Base-by-base conservation (phyloP, 129 eudicot genomes). In the Heracleum sosnowskyi region DNA sequence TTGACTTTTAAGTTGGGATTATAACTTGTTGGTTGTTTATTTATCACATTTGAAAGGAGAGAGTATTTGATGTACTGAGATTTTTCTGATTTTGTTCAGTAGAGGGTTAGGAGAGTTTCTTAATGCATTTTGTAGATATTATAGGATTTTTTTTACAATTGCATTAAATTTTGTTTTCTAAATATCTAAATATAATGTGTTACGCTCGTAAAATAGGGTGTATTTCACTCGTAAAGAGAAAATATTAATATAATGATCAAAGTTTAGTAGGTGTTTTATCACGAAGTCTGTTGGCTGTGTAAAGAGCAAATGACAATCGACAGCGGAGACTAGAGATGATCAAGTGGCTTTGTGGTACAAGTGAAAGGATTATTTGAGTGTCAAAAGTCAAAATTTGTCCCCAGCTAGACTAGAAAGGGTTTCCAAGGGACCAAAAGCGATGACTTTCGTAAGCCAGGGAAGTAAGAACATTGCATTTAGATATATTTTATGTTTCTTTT, bases 1-100 rank as follows among this genome's bases (percentile, higher is more conserved):
- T 77, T 35, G 46, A 53, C 53, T 76, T 69, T 36, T 24, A 60
- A 60, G 33, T 60, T 60, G 34, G 34, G 68, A n/a, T 60, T n/a
- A 60, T 20, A 2, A 45, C 12, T 53, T 22, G 28, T 22, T 49
- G 18, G 18, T 29, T 63, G 70, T 8, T 29, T 63, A 29, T 29
- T 0, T 53, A 20, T 1, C 62, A 53, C n/a, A 20, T 55, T 8
- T 55, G 64, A 24, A 24, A 2, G 29, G 13, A 24, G 4, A 24
- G n/a, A 55, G 12, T 20, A 9, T 22, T 55, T 55, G 29, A 55
- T 4, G 34, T 60, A 60, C 68, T 60, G 33, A 60, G 33, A 60
- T 17, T 49, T 47, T 16, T 49, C 57, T 49, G 9, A 49, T 60
- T 60, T 60, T 11, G 28, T 20, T 20, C 1, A 51, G 0, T 6